Evolutionary conservation across 2,329 filamentous ascomycete species (phyloP), one percentile per base, ranked within the genome.

Genomic region (Botrytis tulipae): DNA sequence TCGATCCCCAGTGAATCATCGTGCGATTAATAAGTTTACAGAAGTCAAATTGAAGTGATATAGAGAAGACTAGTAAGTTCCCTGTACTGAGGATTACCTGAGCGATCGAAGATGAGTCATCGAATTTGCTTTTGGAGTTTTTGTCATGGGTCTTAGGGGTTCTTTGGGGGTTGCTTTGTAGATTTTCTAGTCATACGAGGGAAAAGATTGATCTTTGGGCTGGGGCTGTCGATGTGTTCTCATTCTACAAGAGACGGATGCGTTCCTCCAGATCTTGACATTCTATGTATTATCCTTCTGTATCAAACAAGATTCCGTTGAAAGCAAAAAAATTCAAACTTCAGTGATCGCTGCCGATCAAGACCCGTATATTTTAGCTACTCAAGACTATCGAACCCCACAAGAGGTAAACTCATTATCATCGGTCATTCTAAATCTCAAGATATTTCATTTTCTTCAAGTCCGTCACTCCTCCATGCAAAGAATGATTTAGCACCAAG

Each of bases 1-100:
- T 16, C 25, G 10, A 10, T n/a, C 2, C 37, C 10, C 29, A 3
- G 51, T 9, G 4, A 60, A 9, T 42, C 3, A 40, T 44, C 37
- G 22, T 25, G 10, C 18, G 0, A n/a, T 1, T 1, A 51, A 10
- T 1, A 4, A 37, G 5, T n/a, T n/a, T 7, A n/a, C 12, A 12
- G 22, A n/a, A 5, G 20, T 37, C 22, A 37, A 18, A 18, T n/a
- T 16, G 3, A 22, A n/a, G 10, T 14, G 16, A n/a, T 20, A 12
- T 2, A n/a, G 44, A 51, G 22, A 48, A n/a, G 1, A 18, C 37
- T 48, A 10, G 12, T 29, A 10, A 18, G 10, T 0, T 3, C 4
- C 5, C 3, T 16, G 7, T 12, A 62, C 22, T 5, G 8, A n/a
- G 3, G 4, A 37, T 35, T 16, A 42, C 2, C 4, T 10, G 37